These are phyloP conservation scores for Carnegiea gigantea DNA, from an alignment of 179 eudicot genomes.

Conservation along the genomic window DNA sequence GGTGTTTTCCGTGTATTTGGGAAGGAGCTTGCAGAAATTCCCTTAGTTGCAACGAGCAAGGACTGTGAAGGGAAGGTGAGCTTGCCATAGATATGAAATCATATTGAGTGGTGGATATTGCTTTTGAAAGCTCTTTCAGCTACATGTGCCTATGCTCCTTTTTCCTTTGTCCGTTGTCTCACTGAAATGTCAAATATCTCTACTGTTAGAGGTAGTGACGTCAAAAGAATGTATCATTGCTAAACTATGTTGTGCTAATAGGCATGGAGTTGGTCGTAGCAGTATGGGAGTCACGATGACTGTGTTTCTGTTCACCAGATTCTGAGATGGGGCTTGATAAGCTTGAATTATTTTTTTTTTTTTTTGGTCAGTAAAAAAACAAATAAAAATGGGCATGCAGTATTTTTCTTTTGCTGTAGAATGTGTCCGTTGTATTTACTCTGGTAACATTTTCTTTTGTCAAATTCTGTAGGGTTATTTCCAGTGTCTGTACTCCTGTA, in stretches of 20 bases:
- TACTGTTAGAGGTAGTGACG: neutral
- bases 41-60: slow-evolving; percentile 69
- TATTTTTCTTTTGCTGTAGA: neutral
- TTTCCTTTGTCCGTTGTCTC: neutral
- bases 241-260: neutral
- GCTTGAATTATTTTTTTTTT: neutral
- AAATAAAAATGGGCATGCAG: neutral
- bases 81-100: neutral
- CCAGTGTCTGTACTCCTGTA: slow-evolving; percentile 46
- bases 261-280: neutral
- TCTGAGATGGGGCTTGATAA: neutral
- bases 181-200: neutral
- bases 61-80: slow-evolving; percentile 66
- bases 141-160: neutral
- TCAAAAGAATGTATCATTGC: neutral
- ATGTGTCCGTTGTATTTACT: neutral
- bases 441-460: slow-evolving; percentile 1
- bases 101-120: neutral
- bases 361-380: too few species aligned
- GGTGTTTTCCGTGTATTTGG: slow-evolving; percentile 75
- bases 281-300: neutral
- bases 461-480: slow-evolving; percentile 48
- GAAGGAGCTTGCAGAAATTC: slow-evolving; percentile 77
- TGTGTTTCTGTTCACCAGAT: neutral
- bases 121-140: neutral